phyloP scores from a whole-genome alignment of 176 grass and related monocot species.

The Oryza punctata region DNA sequence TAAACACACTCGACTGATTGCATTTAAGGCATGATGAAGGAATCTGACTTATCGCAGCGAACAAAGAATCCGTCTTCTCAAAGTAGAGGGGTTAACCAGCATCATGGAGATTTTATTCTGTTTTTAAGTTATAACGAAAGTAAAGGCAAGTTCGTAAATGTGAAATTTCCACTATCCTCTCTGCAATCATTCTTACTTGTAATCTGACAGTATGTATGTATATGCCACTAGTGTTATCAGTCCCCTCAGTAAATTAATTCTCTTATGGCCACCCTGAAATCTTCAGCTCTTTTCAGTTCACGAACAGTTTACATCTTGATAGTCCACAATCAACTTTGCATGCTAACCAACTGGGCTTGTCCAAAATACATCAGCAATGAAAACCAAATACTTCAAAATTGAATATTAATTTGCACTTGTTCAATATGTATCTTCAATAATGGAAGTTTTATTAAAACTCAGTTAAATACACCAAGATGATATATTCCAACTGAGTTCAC shows the following conservation, averaged over 20 bases:
- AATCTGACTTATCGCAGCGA: background rate
- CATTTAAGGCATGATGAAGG: background rate
- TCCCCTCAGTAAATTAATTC: background rate
- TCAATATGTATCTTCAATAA: background rate
- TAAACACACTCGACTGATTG: background rate
- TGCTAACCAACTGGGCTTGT: background rate
- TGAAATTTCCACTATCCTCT: background rate
- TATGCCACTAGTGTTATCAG: background rate
- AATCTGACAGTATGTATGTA: slow-evolving; percentile 13
- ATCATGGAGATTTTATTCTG: slow-evolving; percentile 11
- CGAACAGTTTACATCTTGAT: background rate
- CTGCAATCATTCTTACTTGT: background rate
- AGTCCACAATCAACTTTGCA: background rate
- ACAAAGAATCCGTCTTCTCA: slow-evolving; percentile 8
- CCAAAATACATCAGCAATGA: background rate
- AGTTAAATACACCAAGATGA: no score
- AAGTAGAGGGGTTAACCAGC: background rate
- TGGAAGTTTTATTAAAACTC: no score
- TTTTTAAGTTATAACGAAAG: slow-evolving; percentile 3
- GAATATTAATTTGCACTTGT: background rate
- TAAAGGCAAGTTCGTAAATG: slow-evolving; percentile 15
- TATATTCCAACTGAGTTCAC: no score
- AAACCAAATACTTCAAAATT: background rate
- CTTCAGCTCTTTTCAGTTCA: background rate
- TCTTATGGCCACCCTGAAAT: background rate